Percentiles rank a stretch among this genome's conserved stretches.
Evolutionary conservation across 768 basidiomycete species (phyloP).

Genomic region (Polyporus arcularius): DNA sequence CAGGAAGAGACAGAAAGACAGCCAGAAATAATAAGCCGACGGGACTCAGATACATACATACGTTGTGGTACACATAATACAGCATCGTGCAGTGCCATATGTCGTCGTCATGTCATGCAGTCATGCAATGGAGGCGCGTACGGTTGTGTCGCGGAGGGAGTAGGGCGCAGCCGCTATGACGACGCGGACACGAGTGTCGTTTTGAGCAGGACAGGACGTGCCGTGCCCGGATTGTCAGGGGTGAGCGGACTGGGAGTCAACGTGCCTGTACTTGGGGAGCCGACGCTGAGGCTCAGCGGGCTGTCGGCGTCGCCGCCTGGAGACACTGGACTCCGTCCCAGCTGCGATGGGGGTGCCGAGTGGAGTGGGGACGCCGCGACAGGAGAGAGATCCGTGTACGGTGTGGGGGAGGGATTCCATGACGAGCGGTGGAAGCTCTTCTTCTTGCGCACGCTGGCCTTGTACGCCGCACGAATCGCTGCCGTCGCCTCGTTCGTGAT

Average conservation of each 20-base stretch:
- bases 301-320: slow-evolving; percentile 3
- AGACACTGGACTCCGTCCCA: slow-evolving; percentile 6
- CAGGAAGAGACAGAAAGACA: neutral
- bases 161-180: slow-evolving; percentile 2
- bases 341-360: neutral
- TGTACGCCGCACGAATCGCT: slow-evolving; percentile 55
- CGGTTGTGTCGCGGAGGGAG: neutral
- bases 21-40: neutral
- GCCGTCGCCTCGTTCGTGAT: slow-evolving; percentile 32
- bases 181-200: slow-evolving; percentile 14
- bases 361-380: neutral
- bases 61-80: slow-evolving; percentile 13
- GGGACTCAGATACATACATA: slow-evolving; percentile 9
- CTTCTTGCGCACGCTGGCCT: slow-evolving; percentile 48
- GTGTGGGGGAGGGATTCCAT: slow-evolving; percentile 39
- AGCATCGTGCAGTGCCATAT: slow-evolving; percentile 2
- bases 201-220: slow-evolving; percentile 7
- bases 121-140: neutral
- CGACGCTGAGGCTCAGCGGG: slow-evolving; percentile 12
- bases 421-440: slow-evolving; percentile 52
- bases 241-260: slow-evolving; percentile 19
- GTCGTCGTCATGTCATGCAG: neutral
- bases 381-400: slow-evolving; percentile 1
- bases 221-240: slow-evolving; percentile 1
- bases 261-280: slow-evolving; percentile 12